Conservation (phyloP, 768 basidiomycete genomes). For the Pleurotus tuber-regium region DNA sequence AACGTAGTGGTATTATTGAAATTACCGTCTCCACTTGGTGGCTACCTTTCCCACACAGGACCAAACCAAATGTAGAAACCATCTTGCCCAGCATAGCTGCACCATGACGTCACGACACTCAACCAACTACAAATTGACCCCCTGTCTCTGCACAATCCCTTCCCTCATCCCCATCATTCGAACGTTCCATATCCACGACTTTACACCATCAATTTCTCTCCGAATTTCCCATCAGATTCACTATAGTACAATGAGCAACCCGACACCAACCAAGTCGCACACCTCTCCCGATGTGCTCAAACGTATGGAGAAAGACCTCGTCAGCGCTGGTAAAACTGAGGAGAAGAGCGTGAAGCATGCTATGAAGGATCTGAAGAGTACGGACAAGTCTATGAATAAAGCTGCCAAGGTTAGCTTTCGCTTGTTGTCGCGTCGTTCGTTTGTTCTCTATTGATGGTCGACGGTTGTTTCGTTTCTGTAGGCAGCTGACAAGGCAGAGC, state of each 20-base stretch:
- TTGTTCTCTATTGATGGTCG: background rate
- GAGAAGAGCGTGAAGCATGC: slow-evolving; percentile 1
- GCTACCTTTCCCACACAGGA: no score
- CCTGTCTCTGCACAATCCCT: no score
- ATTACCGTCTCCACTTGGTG: no score
- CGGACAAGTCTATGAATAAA: background rate
- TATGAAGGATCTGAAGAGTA: background rate
- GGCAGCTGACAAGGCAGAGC: slow-evolving; percentile 7
- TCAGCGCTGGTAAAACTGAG: slow-evolving; percentile 4
- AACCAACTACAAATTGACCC: no score
- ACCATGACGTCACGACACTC: no score
- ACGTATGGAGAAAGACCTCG: slow-evolving; percentile 8
- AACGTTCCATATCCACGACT: no score
- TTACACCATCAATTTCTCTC: no score
- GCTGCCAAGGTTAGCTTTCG: background rate
- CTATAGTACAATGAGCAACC: background rate
- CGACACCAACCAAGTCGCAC: background rate
- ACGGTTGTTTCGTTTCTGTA: background rate
- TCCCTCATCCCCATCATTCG: no score
- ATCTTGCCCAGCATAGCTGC: no score
- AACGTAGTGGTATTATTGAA: no score
- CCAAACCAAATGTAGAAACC: no score
- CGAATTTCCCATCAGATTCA: background rate
- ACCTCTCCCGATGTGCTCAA: slow-evolving; percentile 6
- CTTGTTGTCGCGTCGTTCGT: background rate